Conservation (phyloP, 2,329 filamentous ascomycete species). For the Claviceps lovelessii region DNA sequence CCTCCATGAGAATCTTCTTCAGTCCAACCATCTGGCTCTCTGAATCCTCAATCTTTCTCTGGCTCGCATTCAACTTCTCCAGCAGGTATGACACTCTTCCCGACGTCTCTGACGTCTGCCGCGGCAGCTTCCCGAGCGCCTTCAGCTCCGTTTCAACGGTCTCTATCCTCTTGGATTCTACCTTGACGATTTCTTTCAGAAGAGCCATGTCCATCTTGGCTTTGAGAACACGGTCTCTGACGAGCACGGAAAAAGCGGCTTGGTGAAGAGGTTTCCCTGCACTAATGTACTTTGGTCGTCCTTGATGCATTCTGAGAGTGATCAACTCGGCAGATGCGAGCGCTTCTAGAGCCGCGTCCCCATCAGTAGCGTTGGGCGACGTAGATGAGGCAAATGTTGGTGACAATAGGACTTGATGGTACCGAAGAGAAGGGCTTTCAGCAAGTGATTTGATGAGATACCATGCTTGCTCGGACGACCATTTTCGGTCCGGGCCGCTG, state of each 20-base stretch:
- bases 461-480: slow-evolving; percentile 84
- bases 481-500: slow-evolving; percentile 39
- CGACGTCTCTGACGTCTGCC: slow-evolving; percentile 52
- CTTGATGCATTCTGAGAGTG: slow-evolving; percentile 54
- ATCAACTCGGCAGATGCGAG: slow-evolving; percentile 81
- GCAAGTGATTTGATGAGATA: slow-evolving; percentile 68
- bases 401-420: slow-evolving; percentile 72
- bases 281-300: slow-evolving; percentile 62
- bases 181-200: slow-evolving; percentile 52
- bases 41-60: slow-evolving; percentile 57
- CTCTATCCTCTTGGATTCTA: slow-evolving; percentile 59
- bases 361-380: slow-evolving; percentile 35
- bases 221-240: slow-evolving; percentile 56
- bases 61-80: slow-evolving; percentile 56
- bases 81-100: slow-evolving; percentile 59
- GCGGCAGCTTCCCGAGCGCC: slow-evolving; percentile 55
- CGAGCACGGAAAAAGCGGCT: slow-evolving; percentile 62
- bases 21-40: slow-evolving; percentile 57
- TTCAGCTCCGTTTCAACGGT: slow-evolving; percentile 67
- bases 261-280: slow-evolving; percentile 78
- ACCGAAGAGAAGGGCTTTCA: slow-evolving; percentile 52
- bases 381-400: slow-evolving; percentile 54
- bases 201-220: slow-evolving; percentile 61
- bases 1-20: slow-evolving; percentile 47
- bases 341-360: slow-evolving; percentile 62